A percentile compares a stretch with the other conserved stretches of the same genome.
Conservation (phyloP, 768 basidiomycete genomes). For the Tulasnella sp. region DNA sequence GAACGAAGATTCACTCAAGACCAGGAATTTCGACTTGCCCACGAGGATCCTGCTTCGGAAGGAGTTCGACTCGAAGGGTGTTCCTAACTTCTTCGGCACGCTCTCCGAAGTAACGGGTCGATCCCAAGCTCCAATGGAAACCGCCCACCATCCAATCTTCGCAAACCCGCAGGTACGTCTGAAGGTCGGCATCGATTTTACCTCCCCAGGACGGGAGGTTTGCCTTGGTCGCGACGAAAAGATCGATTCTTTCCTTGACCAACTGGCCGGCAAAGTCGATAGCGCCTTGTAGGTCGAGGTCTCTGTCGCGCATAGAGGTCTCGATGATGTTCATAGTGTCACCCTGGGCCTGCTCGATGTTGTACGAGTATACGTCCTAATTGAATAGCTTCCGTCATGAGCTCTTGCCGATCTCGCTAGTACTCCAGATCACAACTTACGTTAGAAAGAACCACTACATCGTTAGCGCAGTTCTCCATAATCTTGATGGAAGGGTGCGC, state of each 20-base stretch:
- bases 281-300: conserved; percentile 24
- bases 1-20: background rate
- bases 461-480: conserved; percentile 29
- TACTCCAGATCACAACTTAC: conserved; percentile 25
- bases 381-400: background rate
- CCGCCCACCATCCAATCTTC: conserved; percentile 28
- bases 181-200: conserved; percentile 22
- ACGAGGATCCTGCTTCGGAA: conserved; percentile 14
- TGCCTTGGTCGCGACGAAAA: conserved; percentile 6
- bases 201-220: conserved; percentile 21
- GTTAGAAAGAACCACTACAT: conserved; percentile 34
- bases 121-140: conserved; percentile 31
- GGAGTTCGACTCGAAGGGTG: background rate
- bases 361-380: conserved; percentile 61
- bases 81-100: conserved; percentile 22
- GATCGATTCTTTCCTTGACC: conserved; percentile 17
- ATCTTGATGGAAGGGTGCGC: conserved; percentile 32
- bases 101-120: conserved; percentile 30
- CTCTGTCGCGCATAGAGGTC: conserved; percentile 20
- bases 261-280: conserved; percentile 28
- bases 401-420: too few species aligned
- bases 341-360: conserved; percentile 38
- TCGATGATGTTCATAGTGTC: conserved; percentile 28
- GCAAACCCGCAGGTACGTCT: conserved; percentile 15
- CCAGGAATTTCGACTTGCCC: conserved; percentile 19